These are phyloP conservation scores for Backusella parvicylindrica DNA, from an alignment of 192 early-diverging fungal species.

Conservation along the genomic window DNA sequence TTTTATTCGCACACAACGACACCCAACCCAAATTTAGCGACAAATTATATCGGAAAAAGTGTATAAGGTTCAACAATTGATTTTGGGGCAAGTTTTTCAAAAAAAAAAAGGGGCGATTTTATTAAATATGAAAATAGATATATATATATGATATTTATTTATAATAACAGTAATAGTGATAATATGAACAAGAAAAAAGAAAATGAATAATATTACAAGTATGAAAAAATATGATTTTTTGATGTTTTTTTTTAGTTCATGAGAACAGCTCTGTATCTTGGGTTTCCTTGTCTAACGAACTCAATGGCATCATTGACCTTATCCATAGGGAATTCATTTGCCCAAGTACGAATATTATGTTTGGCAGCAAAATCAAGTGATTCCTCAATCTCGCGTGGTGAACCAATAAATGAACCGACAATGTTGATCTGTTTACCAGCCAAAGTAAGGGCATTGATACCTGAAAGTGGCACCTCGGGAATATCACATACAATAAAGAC, in stretches of 20 bases:
- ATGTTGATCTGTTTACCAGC: conserved; percentile 44
- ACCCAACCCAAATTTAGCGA: too few species aligned
- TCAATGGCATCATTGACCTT: conserved; percentile 61
- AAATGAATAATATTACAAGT: background rate
- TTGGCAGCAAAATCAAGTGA: conserved; percentile 64
- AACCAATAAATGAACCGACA: conserved; percentile 66
- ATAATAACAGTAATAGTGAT: background rate
- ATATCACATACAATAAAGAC: conserved; percentile 7
- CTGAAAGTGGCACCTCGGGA: conserved; percentile 34
- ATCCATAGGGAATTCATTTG: conserved; percentile 62
- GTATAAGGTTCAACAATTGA: too few species aligned
- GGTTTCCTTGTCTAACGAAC: conserved; percentile 54
- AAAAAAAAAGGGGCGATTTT: background rate
- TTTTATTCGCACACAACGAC: too few species aligned
- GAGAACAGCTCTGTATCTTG: conserved; percentile 67
- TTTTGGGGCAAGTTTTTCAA: background rate
- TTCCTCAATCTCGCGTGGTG: conserved; percentile 49
- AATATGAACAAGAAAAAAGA: background rate
- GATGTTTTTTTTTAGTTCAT: conserved; percentile 39
- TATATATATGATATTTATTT: background rate
- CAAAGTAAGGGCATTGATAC: conserved; percentile 38
- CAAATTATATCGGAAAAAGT: too few species aligned
- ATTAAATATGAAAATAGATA: background rate
- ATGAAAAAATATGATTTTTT: background rate
- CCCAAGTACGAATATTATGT: conserved; percentile 56